Conservation (phyloP, 768 basidiomycete genomes). For the Boletellus ananas region DNA sequence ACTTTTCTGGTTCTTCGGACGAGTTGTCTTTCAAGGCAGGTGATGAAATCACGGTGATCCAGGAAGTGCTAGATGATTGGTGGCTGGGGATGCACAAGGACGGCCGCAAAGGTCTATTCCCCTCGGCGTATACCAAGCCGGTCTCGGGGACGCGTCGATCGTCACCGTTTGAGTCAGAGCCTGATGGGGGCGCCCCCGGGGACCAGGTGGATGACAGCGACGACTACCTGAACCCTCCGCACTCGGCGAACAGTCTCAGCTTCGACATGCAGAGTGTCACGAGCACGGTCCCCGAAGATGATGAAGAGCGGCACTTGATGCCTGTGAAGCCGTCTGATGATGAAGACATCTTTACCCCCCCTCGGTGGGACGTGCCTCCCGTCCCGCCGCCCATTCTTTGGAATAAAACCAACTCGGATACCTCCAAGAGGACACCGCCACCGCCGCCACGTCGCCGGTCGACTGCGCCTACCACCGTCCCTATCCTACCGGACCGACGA, state of each 20-base stretch:
- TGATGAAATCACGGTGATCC: conserved; percentile 69
- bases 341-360: conserved; percentile 20
- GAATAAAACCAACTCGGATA: conserved; percentile 25
- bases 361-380: conserved; percentile 11
- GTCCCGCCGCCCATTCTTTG: conserved; percentile 16
- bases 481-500: conserved; percentile 48
- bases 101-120: conserved; percentile 78
- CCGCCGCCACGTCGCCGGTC: conserved; percentile 63
- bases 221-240: conserved; percentile 20
- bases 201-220: conserved; percentile 26
- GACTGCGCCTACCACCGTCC: conserved; percentile 28
- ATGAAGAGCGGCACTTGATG: conserved; percentile 38
- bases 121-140: conserved; percentile 65
- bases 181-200: conserved; percentile 9
- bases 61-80: conserved; percentile 86
- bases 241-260: conserved; percentile 18
- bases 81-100: conserved; percentile 74
- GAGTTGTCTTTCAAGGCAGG: conserved; percentile 75
- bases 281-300: conserved; percentile 41
- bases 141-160: conserved; percentile 20
- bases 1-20: conserved; percentile 71
- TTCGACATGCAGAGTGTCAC: conserved; percentile 40
- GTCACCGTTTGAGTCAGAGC: conserved; percentile 33
- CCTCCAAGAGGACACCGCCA: conserved; percentile 44
- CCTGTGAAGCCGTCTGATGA: conserved; percentile 27